A percentile compares a stretch with the other conserved stretches of the same genome.
phyloP scores from a whole-genome alignment of 352 stramenopile genomes.

The Blastocystis sp. region DNA sequence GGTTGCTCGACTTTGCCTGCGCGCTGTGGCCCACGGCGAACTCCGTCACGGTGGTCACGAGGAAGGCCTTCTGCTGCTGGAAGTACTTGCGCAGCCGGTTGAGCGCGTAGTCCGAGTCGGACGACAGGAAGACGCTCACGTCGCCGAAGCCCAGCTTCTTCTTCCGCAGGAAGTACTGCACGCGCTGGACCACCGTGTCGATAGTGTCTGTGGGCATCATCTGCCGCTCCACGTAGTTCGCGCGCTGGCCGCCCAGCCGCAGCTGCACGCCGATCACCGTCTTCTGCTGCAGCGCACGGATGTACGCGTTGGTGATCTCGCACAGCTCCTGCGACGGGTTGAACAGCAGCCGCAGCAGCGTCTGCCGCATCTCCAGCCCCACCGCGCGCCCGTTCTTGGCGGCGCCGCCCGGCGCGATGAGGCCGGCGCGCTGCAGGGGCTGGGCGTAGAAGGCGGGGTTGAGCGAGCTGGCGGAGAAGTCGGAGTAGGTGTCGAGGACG shows the following conservation, averaged over 20 bases:
- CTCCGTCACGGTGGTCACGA: not conserved
- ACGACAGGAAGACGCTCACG: slow-evolving; percentile 9
- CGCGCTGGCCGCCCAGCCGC: slow-evolving; percentile 18
- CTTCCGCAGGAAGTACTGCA: not conserved
- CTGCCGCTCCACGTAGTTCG: slow-evolving; percentile 13
- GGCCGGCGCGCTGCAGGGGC: not conserved
- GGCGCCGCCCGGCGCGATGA: not conserved
- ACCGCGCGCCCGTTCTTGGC: not conserved
- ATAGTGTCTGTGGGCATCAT: slow-evolving; percentile 6
- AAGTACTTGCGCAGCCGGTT: not conserved
- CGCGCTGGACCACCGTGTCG: not conserved
- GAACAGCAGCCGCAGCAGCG: slow-evolving; percentile 14
- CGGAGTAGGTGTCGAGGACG: slow-evolving; percentile 32
- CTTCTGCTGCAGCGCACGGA: not conserved
- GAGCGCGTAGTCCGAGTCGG: slow-evolving; percentile 22
- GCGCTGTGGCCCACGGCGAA: slow-evolving; percentile 35
- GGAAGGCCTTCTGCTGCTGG: too few relatives aligned
- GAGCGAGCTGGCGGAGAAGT: not conserved
- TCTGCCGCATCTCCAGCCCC: not conserved
- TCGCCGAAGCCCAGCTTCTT: not conserved
- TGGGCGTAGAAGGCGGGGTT: not conserved
- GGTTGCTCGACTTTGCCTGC: not conserved
- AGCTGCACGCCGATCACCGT: slow-evolving; percentile 37
- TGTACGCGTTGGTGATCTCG: not conserved
- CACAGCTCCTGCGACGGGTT: slow-evolving; percentile 20